phyloP scores from a whole-genome alignment of 2,329 filamentous ascomycete species.

The Trichoderma sp. region DNA sequence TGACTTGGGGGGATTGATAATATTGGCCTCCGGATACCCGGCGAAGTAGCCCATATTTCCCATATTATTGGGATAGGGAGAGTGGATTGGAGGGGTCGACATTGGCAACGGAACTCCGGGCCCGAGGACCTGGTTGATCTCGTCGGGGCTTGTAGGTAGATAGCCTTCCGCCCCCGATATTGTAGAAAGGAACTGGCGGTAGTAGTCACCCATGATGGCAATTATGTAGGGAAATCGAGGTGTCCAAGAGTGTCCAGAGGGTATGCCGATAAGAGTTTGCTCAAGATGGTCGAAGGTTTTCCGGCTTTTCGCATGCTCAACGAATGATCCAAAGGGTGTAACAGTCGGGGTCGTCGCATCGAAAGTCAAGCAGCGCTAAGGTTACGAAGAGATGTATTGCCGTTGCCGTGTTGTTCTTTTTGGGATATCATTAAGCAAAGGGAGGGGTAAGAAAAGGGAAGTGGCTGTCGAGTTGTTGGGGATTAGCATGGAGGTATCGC shows the following conservation, averaged over 20 bases:
- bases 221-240: slow-evolving; percentile 10
- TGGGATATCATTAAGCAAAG: neutral
- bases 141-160: slow-evolving; percentile 38
- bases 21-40: slow-evolving; percentile 48
- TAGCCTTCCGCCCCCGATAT: slow-evolving; percentile 46
- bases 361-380: neutral
- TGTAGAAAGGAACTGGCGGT: slow-evolving; percentile 53
- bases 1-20: slow-evolving; percentile 47
- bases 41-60: slow-evolving; percentile 42
- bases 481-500: neutral
- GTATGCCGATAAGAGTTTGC: neutral
- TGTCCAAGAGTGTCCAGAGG: slow-evolving; percentile 5
- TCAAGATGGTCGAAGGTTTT: neutral
- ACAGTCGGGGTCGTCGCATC: slow-evolving; percentile 15
- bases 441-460: neutral
- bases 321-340: neutral
- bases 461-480: neutral
- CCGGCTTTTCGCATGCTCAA: slow-evolving; percentile 16
- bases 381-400: neutral
- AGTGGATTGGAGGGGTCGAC: slow-evolving; percentile 34
- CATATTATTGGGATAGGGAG: slow-evolving; percentile 43
- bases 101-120: slow-evolving; percentile 32
- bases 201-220: slow-evolving; percentile 52
- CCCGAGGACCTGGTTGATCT: slow-evolving; percentile 38
- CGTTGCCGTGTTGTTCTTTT: neutral